Evolutionary conservation across 2,329 filamentous ascomycete genomes (phyloP), one percentile per base, ranked within the genome.

Genomic region (Colletotrichum coccodes): DNA sequence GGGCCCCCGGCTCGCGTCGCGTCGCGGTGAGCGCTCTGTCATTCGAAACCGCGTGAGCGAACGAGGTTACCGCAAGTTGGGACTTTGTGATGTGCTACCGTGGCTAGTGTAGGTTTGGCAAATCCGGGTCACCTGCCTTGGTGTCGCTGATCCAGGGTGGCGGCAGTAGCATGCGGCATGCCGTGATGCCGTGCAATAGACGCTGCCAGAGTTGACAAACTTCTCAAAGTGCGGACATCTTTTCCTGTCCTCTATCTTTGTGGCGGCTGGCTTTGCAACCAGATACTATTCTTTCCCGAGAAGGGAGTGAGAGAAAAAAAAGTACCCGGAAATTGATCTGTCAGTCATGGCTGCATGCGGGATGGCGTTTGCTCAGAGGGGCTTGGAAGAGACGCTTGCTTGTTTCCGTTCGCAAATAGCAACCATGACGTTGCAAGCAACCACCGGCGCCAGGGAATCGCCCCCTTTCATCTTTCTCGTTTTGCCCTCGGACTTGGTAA

Each of bases 341-440:
- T 60, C 60, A 60, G 34, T n/a, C 2, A 3, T 38, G 6, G 54
- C 61, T 60, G 61, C 56, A 65, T 60, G 40, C 47, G 49, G 61
- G 47, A 50, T 49, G 54, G 54, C 56, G 49, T 16, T 12, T 23
- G 16, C 26, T 6, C n/a, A 18, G 9, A 12, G n/a, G 40, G n/a
- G 12, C 30, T 58, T 44, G 8, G n/a, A n/a, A 59, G 40, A 34
- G 42, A 28, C 40, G 4, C 42, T n/a, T 36, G 21, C 14, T 28
- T 49, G 32, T 28, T 54, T 40, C 30, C 28, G 21, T 34, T 30
- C 34, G 7, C 14, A n/a, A 54, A 54, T 53, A 36, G 40, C 42
- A 54, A 60, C 60, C 47, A 65, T 49, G 47, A 64, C 47, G 46
- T 54, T 46, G 28, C n/a, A 59, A 59, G 36, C 49, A 59, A 18